These are phyloP conservation scores for Tinospora cordifolia DNA, from an alignment of 164 flowering plant genomes.

Conservation along the genomic window DNA sequence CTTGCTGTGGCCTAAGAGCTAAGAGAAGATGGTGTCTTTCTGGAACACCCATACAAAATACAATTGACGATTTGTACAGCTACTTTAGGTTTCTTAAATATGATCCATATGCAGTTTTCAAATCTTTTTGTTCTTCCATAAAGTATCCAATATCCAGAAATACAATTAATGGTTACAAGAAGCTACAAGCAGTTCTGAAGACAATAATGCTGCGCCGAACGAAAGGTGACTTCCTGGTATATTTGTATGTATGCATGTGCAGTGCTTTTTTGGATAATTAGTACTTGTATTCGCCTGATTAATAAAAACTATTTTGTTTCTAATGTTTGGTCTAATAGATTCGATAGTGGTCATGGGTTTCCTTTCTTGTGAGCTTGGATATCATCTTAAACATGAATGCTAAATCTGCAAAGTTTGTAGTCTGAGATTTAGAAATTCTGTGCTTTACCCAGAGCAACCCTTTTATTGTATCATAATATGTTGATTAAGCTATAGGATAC, in stretches of 20 bases:
- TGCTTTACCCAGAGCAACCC: neutral
- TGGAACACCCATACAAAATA: constrained; percentile 96
- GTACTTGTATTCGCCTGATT: neutral
- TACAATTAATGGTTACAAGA: constrained; percentile 66
- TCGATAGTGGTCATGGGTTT: neutral
- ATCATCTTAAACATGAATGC: neutral
- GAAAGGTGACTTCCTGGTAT: constrained; percentile 45
- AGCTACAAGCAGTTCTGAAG: constrained; percentile 83
- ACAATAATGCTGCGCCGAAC: constrained; percentile 92
- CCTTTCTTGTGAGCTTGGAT: neutral
- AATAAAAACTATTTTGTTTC: neutral
- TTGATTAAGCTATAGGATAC: neutral
- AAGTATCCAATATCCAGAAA: constrained; percentile 69
- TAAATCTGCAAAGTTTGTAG: neutral
- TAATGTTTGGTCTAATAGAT: neutral
- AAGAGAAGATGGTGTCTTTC: constrained; percentile 97
- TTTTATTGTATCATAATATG: neutral
- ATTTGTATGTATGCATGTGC: neutral
- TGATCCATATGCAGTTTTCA: constrained; percentile 69
- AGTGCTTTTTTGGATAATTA: neutral
- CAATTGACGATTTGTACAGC: constrained; percentile 92
- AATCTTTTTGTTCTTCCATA: constrained; percentile 46
- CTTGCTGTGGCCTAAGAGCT: constrained; percentile 93
- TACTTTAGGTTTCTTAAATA: constrained; percentile 91
- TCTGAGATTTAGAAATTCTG: neutral